Percentiles rank a stretch among this genome's conserved stretches.
These are phyloP conservation scores for Vigna radiata DNA, from an alignment of 306 rosid genomes.

Conservation along the genomic window DNA sequence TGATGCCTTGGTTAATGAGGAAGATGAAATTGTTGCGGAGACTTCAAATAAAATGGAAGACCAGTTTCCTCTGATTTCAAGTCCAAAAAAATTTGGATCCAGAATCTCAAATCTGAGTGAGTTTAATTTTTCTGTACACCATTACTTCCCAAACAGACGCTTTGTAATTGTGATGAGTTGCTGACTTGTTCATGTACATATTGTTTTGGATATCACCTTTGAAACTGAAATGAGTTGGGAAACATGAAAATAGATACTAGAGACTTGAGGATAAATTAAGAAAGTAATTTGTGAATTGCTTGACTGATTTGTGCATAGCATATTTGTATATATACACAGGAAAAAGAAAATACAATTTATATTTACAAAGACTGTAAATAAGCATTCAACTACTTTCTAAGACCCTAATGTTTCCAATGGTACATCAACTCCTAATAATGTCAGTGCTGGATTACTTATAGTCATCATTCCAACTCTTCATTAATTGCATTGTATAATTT, in stretches of 20 bases:
- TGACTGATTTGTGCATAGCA: slow-evolving; percentile 27
- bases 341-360: slow-evolving; percentile 29
- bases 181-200: slow-evolving; percentile 34
- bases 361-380: slow-evolving; percentile 4
- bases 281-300: slow-evolving; percentile 22
- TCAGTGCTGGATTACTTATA: slow-evolving; percentile 22
- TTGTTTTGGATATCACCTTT: slow-evolving; percentile 32
- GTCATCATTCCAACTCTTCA: background rate
- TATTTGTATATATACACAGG: background rate
- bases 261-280: slow-evolving; percentile 27
- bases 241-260: slow-evolving; percentile 12
- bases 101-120: slow-evolving; percentile 54
- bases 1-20: slow-evolving; percentile 49
- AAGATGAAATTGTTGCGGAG: slow-evolving; percentile 54
- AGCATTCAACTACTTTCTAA: background rate
- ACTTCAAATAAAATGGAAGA: slow-evolving; percentile 57
- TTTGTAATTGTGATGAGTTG: slow-evolving; percentile 37
- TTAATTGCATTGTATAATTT: slow-evolving; percentile 19
- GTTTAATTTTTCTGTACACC: slow-evolving; percentile 49
- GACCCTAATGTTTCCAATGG: slow-evolving; percentile 4
- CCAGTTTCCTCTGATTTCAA: slow-evolving; percentile 65
- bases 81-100: slow-evolving; percentile 48
- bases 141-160: slow-evolving; percentile 41
- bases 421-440: background rate
- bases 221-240: slow-evolving; percentile 49